Percentiles rank a stretch among this genome's conserved stretches.
These are phyloP conservation scores for Apiotrichum brassicae DNA, from an alignment of 1,284 basidiomycete species.

Conservation along the genomic window DNA sequence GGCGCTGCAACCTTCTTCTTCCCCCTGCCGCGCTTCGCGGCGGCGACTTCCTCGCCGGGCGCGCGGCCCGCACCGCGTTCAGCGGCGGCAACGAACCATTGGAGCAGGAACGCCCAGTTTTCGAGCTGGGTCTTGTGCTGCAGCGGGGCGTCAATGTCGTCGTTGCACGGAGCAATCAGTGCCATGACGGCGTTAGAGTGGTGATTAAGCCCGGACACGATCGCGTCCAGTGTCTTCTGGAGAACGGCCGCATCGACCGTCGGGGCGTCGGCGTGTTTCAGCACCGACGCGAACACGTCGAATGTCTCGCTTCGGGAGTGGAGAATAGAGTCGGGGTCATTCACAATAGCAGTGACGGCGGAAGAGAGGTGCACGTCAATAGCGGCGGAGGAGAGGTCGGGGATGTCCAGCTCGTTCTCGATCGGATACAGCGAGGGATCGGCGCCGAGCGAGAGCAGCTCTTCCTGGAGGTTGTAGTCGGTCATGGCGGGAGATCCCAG, in stretches of 20 bases:
- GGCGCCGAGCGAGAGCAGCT: constrained; percentile 55
- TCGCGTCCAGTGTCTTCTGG: constrained; percentile 37
- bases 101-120: constrained; percentile 77
- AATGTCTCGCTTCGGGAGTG: constrained; percentile 57
- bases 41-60: constrained; percentile 14
- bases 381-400: constrained; percentile 48
- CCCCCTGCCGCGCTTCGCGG: constrained; percentile 42
- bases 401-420: constrained; percentile 59
- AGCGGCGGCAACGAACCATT: constrained; percentile 73
- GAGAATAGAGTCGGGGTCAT: constrained; percentile 61
- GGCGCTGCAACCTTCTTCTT: constrained; percentile 47
- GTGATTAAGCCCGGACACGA: constrained; percentile 28
- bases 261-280: constrained; percentile 48
- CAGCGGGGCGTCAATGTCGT: constrained; percentile 63
- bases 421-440: constrained; percentile 59
- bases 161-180: constrained; percentile 31
- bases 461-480: constrained; percentile 67
- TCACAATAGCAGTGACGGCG: constrained; percentile 68
- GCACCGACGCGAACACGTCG: constrained; percentile 68
- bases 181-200: constrained; percentile 35
- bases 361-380: constrained; percentile 43
- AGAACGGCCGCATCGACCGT: constrained; percentile 30
- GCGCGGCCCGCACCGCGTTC: constrained; percentile 61
- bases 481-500: constrained; percentile 16
- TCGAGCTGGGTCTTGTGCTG: constrained; percentile 70